Conservation (phyloP, 208 protist species). For the Leishmania mexicana region DNA sequence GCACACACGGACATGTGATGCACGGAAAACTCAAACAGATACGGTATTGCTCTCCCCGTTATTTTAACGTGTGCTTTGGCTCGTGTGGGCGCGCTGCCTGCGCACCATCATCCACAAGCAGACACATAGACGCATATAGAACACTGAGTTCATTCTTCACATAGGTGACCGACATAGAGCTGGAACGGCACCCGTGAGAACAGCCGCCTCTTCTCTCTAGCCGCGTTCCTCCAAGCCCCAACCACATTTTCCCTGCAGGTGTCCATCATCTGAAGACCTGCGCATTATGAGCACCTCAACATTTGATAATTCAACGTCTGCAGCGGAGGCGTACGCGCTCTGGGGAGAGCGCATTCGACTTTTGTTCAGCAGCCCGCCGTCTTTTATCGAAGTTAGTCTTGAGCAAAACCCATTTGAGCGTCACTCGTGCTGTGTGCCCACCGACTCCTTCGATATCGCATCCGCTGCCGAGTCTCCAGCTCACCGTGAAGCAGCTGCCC, state of each 20-base stretch:
- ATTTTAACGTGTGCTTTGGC: background rate
- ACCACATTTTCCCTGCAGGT: background rate
- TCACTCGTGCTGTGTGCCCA: slow-evolving; percentile 11
- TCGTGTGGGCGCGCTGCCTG: background rate
- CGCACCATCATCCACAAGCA: background rate
- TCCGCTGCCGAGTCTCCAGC: background rate
- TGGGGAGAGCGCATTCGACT: slow-evolving; percentile 60
- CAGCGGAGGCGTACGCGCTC: slow-evolving; percentile 48
- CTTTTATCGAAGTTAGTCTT: slow-evolving; percentile 9
- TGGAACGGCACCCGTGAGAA: background rate
- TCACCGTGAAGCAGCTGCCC: background rate
- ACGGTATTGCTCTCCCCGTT: background rate
- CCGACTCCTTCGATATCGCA: background rate
- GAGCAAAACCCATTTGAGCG: slow-evolving; percentile 25
- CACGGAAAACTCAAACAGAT: background rate
- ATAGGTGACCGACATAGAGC: background rate
- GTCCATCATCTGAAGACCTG: background rate
- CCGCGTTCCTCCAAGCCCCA: background rate
- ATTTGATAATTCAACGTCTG: slow-evolving; percentile 13
- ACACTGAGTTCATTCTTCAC: background rate
- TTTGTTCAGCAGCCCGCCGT: slow-evolving; percentile 32
- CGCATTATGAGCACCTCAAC: background rate
- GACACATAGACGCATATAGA: background rate
- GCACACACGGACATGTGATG: background rate
- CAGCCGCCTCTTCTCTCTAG: background rate